Conservation (phyloP, 306 rosid genomes). For the Elaeagnus macrophylla region DNA sequence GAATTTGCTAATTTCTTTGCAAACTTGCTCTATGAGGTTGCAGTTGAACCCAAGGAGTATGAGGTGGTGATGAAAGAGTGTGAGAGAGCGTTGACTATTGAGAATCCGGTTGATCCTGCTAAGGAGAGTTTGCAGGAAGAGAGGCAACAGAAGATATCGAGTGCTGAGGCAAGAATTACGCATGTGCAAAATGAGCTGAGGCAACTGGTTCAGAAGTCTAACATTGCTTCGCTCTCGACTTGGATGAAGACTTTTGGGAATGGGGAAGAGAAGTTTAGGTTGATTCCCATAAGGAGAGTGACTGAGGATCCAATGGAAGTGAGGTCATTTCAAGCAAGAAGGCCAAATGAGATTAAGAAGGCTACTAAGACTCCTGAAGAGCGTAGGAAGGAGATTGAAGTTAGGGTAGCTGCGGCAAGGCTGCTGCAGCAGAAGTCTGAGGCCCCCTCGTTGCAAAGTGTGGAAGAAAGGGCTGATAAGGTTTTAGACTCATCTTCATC, state of each 20-base stretch:
- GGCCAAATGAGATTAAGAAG: slow-evolving; percentile 97
- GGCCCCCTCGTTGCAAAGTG: slow-evolving; percentile 44
- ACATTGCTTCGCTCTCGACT: slow-evolving; percentile 60
- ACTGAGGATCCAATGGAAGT: slow-evolving; percentile 94
- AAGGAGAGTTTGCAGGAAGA: slow-evolving; percentile 89
- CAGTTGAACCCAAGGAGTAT: slow-evolving; percentile 67
- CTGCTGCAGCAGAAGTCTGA: slow-evolving; percentile 85
- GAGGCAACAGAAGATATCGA: slow-evolving; percentile 53
- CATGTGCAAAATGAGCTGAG: slow-evolving; percentile 73
- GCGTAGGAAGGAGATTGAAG: slow-evolving; percentile 91
- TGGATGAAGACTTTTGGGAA: slow-evolving; percentile 89
- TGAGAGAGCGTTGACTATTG: slow-evolving; percentile 62
- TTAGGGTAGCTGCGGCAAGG: slow-evolving; percentile 94
- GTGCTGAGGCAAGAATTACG: slow-evolving; percentile 38
- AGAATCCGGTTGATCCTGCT: slow-evolving; percentile 71
- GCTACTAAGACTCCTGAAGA: slow-evolving; percentile 84
- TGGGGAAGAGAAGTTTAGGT: slow-evolving; percentile 76
- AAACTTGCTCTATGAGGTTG: slow-evolving; percentile 64
- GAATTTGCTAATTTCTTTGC: slow-evolving; percentile 77
- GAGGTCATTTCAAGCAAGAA: slow-evolving; percentile 58
- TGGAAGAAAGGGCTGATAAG: slow-evolving; percentile 50
- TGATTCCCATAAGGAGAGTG: slow-evolving; percentile 70
- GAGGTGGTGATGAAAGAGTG: slow-evolving; percentile 84
- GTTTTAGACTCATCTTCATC: slow-evolving; percentile 39
- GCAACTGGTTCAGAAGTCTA: slow-evolving; percentile 86